Base-by-base conservation (phyloP, 2,329 filamentous ascomycete species). In the Lecanicillium sp. region DNA sequence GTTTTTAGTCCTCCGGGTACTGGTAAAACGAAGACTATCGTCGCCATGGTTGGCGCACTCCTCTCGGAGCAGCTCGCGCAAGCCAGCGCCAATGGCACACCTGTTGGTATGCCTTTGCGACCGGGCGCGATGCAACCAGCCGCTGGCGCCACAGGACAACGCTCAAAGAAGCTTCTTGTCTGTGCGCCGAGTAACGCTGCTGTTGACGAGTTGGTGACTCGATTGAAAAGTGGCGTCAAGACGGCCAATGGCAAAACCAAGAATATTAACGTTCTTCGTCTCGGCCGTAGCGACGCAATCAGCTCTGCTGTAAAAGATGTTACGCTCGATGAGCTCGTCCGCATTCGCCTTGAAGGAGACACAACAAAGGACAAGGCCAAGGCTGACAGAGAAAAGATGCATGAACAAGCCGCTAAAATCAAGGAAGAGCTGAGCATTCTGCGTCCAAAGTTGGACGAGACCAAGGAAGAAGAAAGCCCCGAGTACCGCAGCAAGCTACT, bases 121-220 rank as follows among this genome's bases (percentile, higher is more conserved):
- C 55, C 57, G 3, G 37, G 41, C 1, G 22, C 9, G 9, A 16
- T 36, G 18, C 33, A 29, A 29, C 27, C 22, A 9, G 19, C 37
- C 18, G 16, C 16, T 13, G 19, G n/a, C n/a, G n/a, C n/a, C n/a
- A n/a, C n/a, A n/a, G 36, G 32, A 2, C 37, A 34, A 15, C 44
- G 58, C 1, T 57, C 75, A 3, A 95, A 94, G 63, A 98, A 96
- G 59, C 70, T 98, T 18, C 73, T 98, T 18, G 86, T 98, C 17
- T 98, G 92, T 55, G 92, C 92, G n/a, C 92, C 92, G 12, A 96
- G 89, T 70, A 98, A 98, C 59, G 92, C 92, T 6, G 92, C 92
- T 22, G 92, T 98, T 5, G 92, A 98, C 57, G 92, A 98, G 59
- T 59, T 98, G 45, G 92, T 98, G 14, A 80, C 95, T 58, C 83